Percentiles rank a stretch among this genome's conserved stretches.
Evolutionary conservation across 2,329 filamentous ascomycete species (phyloP).

Genomic region (Parastagonospora nodorum): DNA sequence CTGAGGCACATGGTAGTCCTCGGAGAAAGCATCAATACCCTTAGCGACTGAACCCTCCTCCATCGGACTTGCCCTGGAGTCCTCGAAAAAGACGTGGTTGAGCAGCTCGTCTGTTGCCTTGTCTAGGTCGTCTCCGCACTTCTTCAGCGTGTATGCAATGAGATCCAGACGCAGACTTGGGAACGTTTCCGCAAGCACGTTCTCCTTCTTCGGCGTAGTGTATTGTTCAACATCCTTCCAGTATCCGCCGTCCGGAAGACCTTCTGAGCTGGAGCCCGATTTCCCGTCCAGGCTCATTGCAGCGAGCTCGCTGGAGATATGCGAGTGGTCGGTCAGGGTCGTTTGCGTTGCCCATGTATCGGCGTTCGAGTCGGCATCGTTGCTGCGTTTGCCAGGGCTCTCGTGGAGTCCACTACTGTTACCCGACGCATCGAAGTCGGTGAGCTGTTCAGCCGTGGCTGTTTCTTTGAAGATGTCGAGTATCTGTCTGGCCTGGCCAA

Average conservation of each 20-base stretch:
- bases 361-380: slow-evolving; percentile 40
- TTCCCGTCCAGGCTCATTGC: slow-evolving; percentile 33
- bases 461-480: slow-evolving; percentile 69
- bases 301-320: slow-evolving; percentile 54
- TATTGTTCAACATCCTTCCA: slow-evolving; percentile 49
- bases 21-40: slow-evolving; percentile 82
- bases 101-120: slow-evolving; percentile 79
- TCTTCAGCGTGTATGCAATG: slow-evolving; percentile 69
- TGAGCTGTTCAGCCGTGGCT: slow-evolving; percentile 70
- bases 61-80: slow-evolving; percentile 60
- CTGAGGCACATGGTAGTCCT: slow-evolving; percentile 55
- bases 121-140: slow-evolving; percentile 69
- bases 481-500: slow-evolving; percentile 60
- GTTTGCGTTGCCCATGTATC: slow-evolving; percentile 49
- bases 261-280: slow-evolving; percentile 26
- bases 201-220: slow-evolving; percentile 66
- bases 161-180: slow-evolving; percentile 69
- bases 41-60: slow-evolving; percentile 56
- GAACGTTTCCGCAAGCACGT: slow-evolving; percentile 72
- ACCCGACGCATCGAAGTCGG: slow-evolving; percentile 79
- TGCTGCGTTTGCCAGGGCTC: slow-evolving; percentile 21
- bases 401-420: slow-evolving; percentile 55
- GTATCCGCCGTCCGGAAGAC: slow-evolving; percentile 32
- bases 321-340: slow-evolving; percentile 57
- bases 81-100: slow-evolving; percentile 76